These are phyloP conservation scores for Pyrenophora tritici-repentis DNA, from an alignment of 2,329 filamentous ascomycete genomes.

Conservation along the genomic window DNA sequence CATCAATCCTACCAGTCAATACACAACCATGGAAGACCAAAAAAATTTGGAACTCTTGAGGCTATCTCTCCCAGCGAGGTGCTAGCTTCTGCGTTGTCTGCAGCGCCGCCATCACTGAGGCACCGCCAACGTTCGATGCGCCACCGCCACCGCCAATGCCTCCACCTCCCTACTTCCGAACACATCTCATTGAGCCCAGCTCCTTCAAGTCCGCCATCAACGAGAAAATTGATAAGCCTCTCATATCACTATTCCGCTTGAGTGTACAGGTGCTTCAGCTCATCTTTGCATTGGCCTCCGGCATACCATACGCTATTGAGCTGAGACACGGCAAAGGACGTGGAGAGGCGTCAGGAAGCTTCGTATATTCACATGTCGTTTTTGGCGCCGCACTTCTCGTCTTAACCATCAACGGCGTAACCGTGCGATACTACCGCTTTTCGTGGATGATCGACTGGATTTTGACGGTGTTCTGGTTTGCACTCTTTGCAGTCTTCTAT, in stretches of 20 bases:
- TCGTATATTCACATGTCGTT: conserved; percentile 27
- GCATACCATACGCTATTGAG: conserved; percentile 33
- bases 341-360: conserved; percentile 1
- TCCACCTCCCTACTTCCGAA: conserved; percentile 26
- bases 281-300: conserved; percentile 29
- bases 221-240: conserved; percentile 23
- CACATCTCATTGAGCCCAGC: conserved; percentile 1
- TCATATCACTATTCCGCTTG: conserved; percentile 26
- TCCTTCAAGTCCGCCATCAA: conserved; percentile 27
- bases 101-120: background rate
- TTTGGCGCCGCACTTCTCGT: conserved; percentile 24
- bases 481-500: conserved; percentile 29
- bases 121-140: conserved; percentile 1
- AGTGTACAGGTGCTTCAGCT: conserved; percentile 28
- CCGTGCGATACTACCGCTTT: conserved; percentile 28
- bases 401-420: conserved; percentile 23
- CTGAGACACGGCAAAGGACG: conserved; percentile 6
- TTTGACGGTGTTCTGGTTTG: conserved; percentile 28
- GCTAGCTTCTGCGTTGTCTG: too few species aligned
- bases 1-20: too few species aligned
- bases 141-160: conserved; percentile 20
- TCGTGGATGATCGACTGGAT: conserved; percentile 29
- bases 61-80: too few species aligned
- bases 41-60: too few species aligned
- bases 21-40: too few species aligned